These are phyloP conservation scores for Populus alba DNA, from an alignment of 345 rosid species.

Conservation along the genomic window DNA sequence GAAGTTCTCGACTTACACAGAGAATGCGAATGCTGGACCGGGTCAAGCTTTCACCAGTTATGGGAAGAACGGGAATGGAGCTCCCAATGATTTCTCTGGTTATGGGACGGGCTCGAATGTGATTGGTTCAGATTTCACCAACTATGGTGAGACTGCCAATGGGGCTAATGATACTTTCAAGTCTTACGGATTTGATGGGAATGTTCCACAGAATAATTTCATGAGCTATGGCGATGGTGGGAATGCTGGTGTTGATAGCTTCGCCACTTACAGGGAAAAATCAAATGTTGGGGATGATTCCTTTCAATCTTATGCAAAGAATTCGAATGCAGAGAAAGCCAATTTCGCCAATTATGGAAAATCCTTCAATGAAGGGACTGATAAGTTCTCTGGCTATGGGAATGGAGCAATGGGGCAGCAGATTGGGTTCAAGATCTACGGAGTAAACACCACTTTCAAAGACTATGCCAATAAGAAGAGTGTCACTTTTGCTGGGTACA, in stretches of 20 bases:
- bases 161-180: slow-evolving; percentile 61
- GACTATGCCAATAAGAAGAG: slow-evolving; percentile 29
- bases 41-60: slow-evolving; percentile 50
- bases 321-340: slow-evolving; percentile 14
- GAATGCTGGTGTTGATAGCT: slow-evolving; percentile 6
- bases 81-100: slow-evolving; percentile 46
- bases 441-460: slow-evolving; percentile 29
- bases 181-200: slow-evolving; percentile 59
- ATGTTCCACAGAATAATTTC: slow-evolving; percentile 64
- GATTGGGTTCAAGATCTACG: slow-evolving; percentile 27
- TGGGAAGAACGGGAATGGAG: slow-evolving; percentile 66
- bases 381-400: slow-evolving; percentile 29
- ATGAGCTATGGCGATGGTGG: slow-evolving; percentile 41
- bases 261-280: slow-evolving; percentile 27
- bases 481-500: slow-evolving; percentile 14
- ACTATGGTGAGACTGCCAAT: slow-evolving; percentile 61
- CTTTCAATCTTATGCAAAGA: slow-evolving; percentile 30
- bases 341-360: slow-evolving; percentile 29
- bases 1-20: slow-evolving; percentile 48
- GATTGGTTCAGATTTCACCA: slow-evolving; percentile 57
- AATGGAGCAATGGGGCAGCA: slow-evolving; percentile 3
- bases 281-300: slow-evolving; percentile 38
- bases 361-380: slow-evolving; percentile 33
- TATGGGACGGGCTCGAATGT: slow-evolving; percentile 63
- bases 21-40: slow-evolving; percentile 51